phyloP scores from a whole-genome alignment of 2,329 filamentous ascomycete species.

The Phialophora verrucosa region DNA sequence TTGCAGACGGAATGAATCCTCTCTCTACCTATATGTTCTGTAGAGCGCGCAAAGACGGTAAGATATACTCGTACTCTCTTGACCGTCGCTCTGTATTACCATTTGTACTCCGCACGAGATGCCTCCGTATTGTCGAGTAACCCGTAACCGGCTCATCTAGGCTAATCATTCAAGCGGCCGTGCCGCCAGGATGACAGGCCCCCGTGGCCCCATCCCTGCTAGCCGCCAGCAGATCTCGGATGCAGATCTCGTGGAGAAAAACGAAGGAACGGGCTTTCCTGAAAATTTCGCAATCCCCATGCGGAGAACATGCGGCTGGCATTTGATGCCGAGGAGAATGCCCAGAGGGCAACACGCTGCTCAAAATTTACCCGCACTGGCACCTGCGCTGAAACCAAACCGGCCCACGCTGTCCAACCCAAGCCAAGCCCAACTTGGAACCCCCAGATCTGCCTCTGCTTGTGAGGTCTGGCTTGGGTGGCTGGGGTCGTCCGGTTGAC shows the following conservation, averaged over 20 bases:
- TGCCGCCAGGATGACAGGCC: not conserved
- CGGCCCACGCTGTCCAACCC: not conserved
- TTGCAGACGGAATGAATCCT: too few relatives aligned
- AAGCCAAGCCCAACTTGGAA: not conserved
- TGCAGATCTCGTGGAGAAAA: slow-evolving; percentile 12
- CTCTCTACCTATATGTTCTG: too few relatives aligned
- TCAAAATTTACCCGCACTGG: slow-evolving; percentile 15
- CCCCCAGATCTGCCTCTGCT: not conserved
- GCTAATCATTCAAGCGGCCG: slow-evolving; percentile 1
- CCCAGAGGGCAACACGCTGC: not conserved
- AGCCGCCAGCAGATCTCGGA: slow-evolving; percentile 12
- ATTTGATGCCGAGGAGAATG: slow-evolving; percentile 3
- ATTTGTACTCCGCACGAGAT: not conserved
- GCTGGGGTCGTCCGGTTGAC: slow-evolving; percentile 5
- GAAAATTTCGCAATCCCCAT: not conserved
- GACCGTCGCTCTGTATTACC: not conserved
- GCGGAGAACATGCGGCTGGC: slow-evolving; percentile 14
- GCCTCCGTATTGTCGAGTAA: not conserved
- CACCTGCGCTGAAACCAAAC: not conserved
- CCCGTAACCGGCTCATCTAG: not conserved
- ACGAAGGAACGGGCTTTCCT: not conserved
- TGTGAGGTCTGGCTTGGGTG: not conserved
- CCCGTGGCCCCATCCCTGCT: not conserved
- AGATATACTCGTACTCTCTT: not conserved
- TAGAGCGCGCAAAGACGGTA: too few relatives aligned